Conservation (phyloP, 306 rosid genomes). For the Quercus wislizeni region DNA sequence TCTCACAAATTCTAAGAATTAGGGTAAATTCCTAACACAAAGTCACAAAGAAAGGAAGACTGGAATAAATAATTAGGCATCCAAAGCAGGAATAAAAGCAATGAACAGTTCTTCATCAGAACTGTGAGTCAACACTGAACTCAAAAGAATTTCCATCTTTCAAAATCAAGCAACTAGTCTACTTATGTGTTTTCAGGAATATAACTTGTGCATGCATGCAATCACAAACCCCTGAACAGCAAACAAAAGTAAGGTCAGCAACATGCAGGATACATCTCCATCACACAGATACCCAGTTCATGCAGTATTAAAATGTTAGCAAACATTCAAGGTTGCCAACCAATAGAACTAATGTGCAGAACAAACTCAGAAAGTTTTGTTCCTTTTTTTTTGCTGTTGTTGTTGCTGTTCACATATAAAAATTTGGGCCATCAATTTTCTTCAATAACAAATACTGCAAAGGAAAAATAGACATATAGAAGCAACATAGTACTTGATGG, state of each 20-base stretch:
- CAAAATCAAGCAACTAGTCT: background rate
- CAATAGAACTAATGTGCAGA: background rate
- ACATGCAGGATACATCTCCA: background rate
- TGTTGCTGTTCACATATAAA: background rate
- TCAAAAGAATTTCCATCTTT: background rate
- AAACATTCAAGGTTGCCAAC: background rate
- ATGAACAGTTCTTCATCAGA: background rate
- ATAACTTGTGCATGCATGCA: background rate
- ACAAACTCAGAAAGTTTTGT: background rate
- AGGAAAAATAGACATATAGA: background rate
- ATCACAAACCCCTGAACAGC: background rate
- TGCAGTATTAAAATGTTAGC: background rate
- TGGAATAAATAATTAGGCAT: background rate
- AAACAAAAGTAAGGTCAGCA: background rate
- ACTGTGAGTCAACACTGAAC: background rate
- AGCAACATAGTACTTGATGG: conserved; percentile 57
- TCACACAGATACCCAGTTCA: background rate
- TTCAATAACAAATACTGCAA: conserved; percentile 3
- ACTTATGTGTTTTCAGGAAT: background rate
- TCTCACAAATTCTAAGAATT: too few relatives aligned
- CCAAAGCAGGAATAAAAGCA: background rate
- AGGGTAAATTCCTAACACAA: too few relatives aligned
- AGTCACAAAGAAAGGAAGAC: too few relatives aligned
- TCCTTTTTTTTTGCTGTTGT: background rate
- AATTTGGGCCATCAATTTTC: background rate